Base-by-base conservation (phyloP, 768 basidiomycete genomes). In the Cubamyces lactineus region DNA sequence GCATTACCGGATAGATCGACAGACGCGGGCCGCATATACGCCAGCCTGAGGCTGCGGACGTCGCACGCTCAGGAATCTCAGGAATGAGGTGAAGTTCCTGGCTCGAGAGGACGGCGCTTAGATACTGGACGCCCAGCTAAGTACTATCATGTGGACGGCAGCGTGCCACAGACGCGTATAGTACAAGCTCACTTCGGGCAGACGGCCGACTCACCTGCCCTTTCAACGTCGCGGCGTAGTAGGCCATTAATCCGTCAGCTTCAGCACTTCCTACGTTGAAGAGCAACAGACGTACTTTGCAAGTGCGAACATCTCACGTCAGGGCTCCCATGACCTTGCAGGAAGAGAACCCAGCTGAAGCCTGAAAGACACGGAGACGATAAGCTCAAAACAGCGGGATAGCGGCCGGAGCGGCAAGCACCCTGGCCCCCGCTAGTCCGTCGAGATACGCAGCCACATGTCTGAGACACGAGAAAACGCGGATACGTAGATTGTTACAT, bases 401-500 rank as follows among this genome's bases (percentile, higher is more conserved):
- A n/a, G 13, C 41, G 41, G 41, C 41, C 12, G n/a, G 15, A 5
- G n/a, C 41, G 41, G 15, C 41, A 42, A 30, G 28, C 28, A 30
- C 28, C 28, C 28, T 30, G 28, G 26, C 38, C 53, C 26, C 40
- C 28, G 13, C 6, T 8, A 52, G 50, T 19, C 50, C 26, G 28
- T 51, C 28, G 24, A 26, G 28, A 26, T 24, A 54, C 21, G 21
- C 53, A 42, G 28, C 28, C 28, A 30, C 47, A 23, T 12, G 24
- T n/a, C 47, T 21, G 34, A 34, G 40, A 38, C 39, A 49, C 21
- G 55, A 49, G 17, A 42, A 62, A 38, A n/a, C 30, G 28, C 58
- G 58, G 58, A 50, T 64, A 30, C 28, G 28, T 30, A 41, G 59
- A 59, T 56, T 64, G 63, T 64, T 64, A 64, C 63, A 64, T 58